Percentiles rank a stretch among this genome's conserved stretches.
These are phyloP conservation scores for Fistulifera solaris DNA, from an alignment of 108 stramenopile genomes.

Conservation along the genomic window DNA sequence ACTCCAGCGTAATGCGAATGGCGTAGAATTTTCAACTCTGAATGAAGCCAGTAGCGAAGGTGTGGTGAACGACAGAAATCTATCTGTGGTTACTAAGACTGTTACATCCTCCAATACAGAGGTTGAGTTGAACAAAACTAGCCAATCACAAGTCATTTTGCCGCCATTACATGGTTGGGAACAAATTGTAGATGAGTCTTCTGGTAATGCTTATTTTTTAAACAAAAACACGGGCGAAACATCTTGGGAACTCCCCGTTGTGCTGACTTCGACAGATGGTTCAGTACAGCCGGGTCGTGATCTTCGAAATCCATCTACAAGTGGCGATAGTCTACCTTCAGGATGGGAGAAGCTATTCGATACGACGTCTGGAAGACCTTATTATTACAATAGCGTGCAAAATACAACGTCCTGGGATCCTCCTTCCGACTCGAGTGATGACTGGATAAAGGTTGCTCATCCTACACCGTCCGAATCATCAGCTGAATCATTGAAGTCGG, in stretches of 20 bases:
- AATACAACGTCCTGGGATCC: constrained; percentile 44
- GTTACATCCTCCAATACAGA: no score
- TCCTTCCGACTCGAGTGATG: constrained; percentile 13
- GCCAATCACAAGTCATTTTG: no score
- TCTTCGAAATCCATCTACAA: not conserved
- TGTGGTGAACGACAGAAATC: no score
- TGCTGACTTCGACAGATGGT: constrained; percentile 1
- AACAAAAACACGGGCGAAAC: constrained; percentile 4
- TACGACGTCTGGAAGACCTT: constrained; percentile 30
- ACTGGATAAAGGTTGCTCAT: not conserved
- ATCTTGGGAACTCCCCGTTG: constrained; percentile 22
- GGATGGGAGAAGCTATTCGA: constrained; percentile 26
- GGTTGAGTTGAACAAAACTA: no score
- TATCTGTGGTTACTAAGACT: no score
- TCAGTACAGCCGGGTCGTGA: not conserved
- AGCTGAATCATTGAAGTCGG: not conserved
- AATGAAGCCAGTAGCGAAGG: no score
- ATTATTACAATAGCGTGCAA: constrained; percentile 35
- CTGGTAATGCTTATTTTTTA: constrained; percentile 15
- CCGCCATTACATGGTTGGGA: constrained; percentile 28
- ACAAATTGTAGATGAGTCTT: constrained; percentile 29
- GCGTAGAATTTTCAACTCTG: no score
- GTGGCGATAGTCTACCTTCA: not conserved
- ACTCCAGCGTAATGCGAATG: no score
- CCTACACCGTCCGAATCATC: not conserved